Evolutionary conservation across 2,329 filamentous ascomycete genomes (phyloP).

Genomic region (Fusarium praegraminearum): DNA sequence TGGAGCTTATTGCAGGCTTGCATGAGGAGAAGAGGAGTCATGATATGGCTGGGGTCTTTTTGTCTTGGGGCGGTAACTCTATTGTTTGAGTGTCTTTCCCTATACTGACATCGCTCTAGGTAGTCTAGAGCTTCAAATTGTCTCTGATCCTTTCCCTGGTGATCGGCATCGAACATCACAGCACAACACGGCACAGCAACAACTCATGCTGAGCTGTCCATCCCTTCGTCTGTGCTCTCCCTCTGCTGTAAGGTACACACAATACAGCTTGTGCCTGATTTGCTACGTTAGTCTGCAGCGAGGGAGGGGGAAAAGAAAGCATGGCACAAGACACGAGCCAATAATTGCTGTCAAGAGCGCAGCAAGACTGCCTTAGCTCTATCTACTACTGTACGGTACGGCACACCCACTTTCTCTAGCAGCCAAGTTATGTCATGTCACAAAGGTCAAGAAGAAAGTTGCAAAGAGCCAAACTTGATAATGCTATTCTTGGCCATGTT

Average conservation of each 20-base stretch:
- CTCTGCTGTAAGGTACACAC: conserved; percentile 39
- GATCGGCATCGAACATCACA: conserved; percentile 14
- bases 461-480: conserved; percentile 12
- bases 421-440: conserved; percentile 4
- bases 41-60: conserved; percentile 27
- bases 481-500: conserved; percentile 7
- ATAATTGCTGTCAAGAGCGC: conserved; percentile 12
- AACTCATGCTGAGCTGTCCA: conserved; percentile 17
- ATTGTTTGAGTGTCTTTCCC: conserved; percentile 4
- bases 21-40: conserved; percentile 28
- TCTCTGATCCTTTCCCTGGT: conserved; percentile 1
- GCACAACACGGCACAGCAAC: not conserved
- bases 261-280: conserved; percentile 34
- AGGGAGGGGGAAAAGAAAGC: conserved; percentile 27
- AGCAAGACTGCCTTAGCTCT: conserved; percentile 33
- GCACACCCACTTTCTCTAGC: conserved; percentile 25
- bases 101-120: not conserved
- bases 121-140: not conserved
- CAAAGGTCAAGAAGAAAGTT: conserved; percentile 3
- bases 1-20: conserved; percentile 21
- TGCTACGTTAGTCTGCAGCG: conserved; percentile 9
- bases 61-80: conserved; percentile 23
- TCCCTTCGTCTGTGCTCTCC: conserved; percentile 31
- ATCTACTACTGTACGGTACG: conserved; percentile 26
- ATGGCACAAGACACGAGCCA: conserved; percentile 16